Evolutionary conservation across 1,284 basidiomycete species (phyloP).

Genomic region (Ceratorhiza oryzae-sativae): DNA sequence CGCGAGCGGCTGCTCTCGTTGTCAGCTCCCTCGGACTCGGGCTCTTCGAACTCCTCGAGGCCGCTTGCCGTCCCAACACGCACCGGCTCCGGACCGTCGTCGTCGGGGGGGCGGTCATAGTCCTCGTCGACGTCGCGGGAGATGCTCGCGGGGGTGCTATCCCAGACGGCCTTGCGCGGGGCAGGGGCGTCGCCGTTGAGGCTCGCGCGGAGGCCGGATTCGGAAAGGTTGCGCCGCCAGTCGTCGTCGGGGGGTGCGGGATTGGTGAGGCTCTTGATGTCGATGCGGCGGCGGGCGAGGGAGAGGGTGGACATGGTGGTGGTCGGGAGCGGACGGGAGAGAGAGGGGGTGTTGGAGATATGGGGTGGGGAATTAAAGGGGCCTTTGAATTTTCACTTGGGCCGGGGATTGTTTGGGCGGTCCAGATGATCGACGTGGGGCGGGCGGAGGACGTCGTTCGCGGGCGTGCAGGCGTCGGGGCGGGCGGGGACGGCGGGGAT

Average conservation of each 20-base stretch:
- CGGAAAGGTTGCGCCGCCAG: conserved; percentile 24
- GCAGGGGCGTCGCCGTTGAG: background rate
- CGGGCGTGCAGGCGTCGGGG: background rate
- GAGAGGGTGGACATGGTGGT: conserved; percentile 5
- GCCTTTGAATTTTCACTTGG: conserved; percentile 23
- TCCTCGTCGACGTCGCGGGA: background rate
- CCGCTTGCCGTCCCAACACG: background rate
- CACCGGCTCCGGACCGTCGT: background rate
- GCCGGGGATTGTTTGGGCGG: background rate
- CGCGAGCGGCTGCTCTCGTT: conserved; percentile 26
- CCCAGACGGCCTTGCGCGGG: conserved; percentile 26
- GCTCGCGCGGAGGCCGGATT: conserved; percentile 28
- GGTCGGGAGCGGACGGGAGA: background rate
- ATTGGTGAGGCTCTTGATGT: conserved; percentile 30
- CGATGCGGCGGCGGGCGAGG: conserved; percentile 30
- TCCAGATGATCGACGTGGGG: conserved; percentile 3
- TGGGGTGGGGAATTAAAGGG: conserved; percentile 16
- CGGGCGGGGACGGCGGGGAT: background rate
- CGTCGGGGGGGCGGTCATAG: background rate
- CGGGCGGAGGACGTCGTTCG: background rate
- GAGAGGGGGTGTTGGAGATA: background rate
- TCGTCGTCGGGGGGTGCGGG: conserved; percentile 26
- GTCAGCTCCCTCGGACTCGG: background rate
- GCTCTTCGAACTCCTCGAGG: conserved; percentile 1
- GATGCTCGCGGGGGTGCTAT: background rate